Evolutionary conservation across 805 yeast genomes (phyloP), one percentile per base, ranked within the genome.

Genomic region (Metschnikowia continentalis): DNA sequence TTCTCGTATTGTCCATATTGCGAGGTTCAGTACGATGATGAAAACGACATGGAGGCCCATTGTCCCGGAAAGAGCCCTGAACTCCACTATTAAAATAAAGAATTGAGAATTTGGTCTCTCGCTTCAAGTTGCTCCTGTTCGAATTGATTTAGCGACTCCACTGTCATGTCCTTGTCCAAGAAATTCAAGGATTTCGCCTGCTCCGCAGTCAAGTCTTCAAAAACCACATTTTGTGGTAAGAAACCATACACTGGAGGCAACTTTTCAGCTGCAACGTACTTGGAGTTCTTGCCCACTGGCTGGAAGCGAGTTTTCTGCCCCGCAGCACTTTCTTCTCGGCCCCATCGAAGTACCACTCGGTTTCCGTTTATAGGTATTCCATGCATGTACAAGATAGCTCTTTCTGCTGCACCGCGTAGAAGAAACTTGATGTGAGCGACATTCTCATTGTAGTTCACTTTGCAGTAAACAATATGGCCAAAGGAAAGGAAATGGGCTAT

Each of bases 401-500:
- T 42, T 50, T 73, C 76, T 1, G 78, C 77, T 6, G 70, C 60
- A 5, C 62, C 53, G 30, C 78, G 62, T 8, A 60, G 55, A 26
- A 61, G 57, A 51, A 58, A 74, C 44, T 61, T 66, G 11, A 70
- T 57, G 39, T 52, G 54, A 7, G 70, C 74, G 1, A 55, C 47
- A 15, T 59, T 49, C 20, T 51, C 46, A 53, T 61, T 61, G 20
- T 57, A 51, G 33, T 68, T 56, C 6, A 59, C 42, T 37, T 53
- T 52, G 38, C 71, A 60, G 39, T 56, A 60, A 6, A 71, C 42
- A 5, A 74, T 63, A 49, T 70, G 68, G 3, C 96, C 96, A 70
- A 83, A 89, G 35, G 83, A 76, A 38, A 80, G 72, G 62, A 87
- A 85, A 54, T 80, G 77, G 13, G 76, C 68, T 26, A 80, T 75